Evolutionary conservation across 108 stramenopile genomes (phyloP), one percentile per base, ranked within the genome.

Genomic region (Skeletonema tropicum): DNA sequence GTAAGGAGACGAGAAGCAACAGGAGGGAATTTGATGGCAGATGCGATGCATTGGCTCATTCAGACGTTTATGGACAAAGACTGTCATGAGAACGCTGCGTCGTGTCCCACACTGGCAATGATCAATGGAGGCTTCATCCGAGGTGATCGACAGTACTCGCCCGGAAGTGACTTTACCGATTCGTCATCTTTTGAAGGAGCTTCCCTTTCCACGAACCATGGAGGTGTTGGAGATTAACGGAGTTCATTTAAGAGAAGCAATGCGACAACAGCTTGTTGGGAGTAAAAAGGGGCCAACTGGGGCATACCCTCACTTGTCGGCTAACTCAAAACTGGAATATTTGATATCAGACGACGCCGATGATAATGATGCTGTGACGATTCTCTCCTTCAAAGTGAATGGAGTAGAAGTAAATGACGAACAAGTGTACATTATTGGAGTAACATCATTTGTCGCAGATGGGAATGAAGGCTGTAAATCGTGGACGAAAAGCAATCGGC

Each of bases 101-200:
- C 3, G n/a, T 39, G 36, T 19, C 65, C 76, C 30, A 78, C 58
- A 57, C 21, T 81, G 72, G 76, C 81, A 36, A 74, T 82, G 74
- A 82, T 82, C 57, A 82, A 82, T 52, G 81, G 81, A 41, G 81
- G 81, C 2, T 82, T 82, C 42, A 82, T 82, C 19, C 63, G 81
- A 60, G 81, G 77, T 29, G 81, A 82, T 46, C 57, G 66, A 42
- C 77, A 73, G 26, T 82, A 82, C 65, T 39, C 30, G 45, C 66
- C 81, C n/a, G 77, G 81, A 61, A 70, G 66, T 29, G 63, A 49
- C 9, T 61, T 82, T 36, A 82, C 71, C 71, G 0, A 61, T 77
- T 1, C 72, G 81, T 0, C 66, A 82, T 30, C 23, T 82, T 14
- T 39, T 82, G 58, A 73, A 70, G 68, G 81, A 82, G 35, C 45